These are phyloP conservation scores for Fusarium drepaniforme DNA, from an alignment of 2,329 filamentous ascomycete genomes.

Conservation along the genomic window DNA sequence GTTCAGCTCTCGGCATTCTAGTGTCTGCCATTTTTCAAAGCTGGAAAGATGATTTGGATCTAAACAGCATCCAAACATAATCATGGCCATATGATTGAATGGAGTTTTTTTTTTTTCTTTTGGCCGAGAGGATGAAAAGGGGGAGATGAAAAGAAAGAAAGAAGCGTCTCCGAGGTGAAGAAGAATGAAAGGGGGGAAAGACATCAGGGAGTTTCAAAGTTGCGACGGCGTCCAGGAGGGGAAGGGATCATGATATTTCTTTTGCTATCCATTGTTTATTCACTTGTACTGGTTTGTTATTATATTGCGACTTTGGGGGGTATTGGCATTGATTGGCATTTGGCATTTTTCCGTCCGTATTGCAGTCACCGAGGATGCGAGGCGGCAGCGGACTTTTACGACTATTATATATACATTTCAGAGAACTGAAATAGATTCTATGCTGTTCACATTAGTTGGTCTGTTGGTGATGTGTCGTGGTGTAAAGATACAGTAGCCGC, in stretches of 20 bases:
- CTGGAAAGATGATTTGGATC: constrained; percentile 20
- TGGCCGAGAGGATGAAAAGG: constrained; percentile 12
- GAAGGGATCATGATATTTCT: constrained; percentile 8
- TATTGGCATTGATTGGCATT: constrained; percentile 32
- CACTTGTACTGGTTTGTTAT: constrained; percentile 14
- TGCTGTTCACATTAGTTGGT: constrained; percentile 8
- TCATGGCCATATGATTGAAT: constrained; percentile 25
- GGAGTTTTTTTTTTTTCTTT: constrained; percentile 28
- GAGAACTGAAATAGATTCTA: constrained; percentile 40
- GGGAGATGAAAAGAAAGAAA: constrained; percentile 9
- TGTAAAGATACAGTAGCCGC: no score
- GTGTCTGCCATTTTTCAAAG: constrained; percentile 28
- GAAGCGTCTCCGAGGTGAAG: constrained; percentile 22
- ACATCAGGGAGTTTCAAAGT: constrained; percentile 33
- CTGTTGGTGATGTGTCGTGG: no score
- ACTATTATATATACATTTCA: constrained; percentile 40
- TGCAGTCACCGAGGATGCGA: constrained; percentile 21
- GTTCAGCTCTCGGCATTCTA: constrained; percentile 15
- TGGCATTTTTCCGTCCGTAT: constrained; percentile 9
- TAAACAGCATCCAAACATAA: constrained; percentile 31
- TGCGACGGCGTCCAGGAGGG: constrained; percentile 41
- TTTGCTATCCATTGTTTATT: constrained; percentile 34
- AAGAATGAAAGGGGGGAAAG: constrained; percentile 9
- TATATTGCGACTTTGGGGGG: constrained; percentile 4
- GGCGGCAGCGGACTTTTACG: constrained; percentile 33